phyloP scores from a whole-genome alignment of 2,329 filamentous ascomycete genomes.

The Alternaria postmessia region DNA sequence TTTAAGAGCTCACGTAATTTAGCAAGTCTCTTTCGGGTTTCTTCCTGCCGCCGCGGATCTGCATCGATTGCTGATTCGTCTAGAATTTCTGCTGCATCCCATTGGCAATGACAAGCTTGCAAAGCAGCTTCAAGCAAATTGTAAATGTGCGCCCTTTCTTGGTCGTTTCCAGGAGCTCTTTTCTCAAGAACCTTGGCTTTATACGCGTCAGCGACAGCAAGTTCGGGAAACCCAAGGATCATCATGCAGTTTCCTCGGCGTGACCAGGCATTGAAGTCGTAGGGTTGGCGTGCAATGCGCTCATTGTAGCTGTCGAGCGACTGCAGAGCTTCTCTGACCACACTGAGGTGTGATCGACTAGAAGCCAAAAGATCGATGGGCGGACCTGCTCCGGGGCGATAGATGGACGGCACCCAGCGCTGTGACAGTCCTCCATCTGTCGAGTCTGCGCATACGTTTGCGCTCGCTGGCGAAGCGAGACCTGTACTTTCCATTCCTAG shows the following conservation, averaged over 20 bases:
- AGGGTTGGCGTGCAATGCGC: neutral
- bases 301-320: neutral
- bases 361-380: neutral
- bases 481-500: neutral
- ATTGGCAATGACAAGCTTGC: conserved; percentile 35
- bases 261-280: neutral
- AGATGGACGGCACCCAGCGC: neutral
- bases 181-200: conserved; percentile 43
- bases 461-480: neutral
- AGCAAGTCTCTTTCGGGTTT: conserved; percentile 6
- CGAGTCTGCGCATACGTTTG: neutral
- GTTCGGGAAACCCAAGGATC: conserved; percentile 37
- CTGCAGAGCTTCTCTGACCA: neutral
- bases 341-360: neutral
- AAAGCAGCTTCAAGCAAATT: conserved; percentile 26
- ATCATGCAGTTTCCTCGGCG: neutral
- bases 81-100: conserved; percentile 22
- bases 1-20: conserved; percentile 11
- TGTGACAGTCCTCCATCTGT: neutral
- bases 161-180: conserved; percentile 15
- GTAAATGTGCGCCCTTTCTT: conserved; percentile 9
- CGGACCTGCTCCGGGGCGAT: neutral
- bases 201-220: conserved; percentile 42
- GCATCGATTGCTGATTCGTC: neutral
- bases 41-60: neutral